A percentile compares a stretch with the other conserved stretches of the same genome.
These are phyloP conservation scores for Leccinum subfulvum DNA, from an alignment of 1,284 basidiomycete species.

Conservation along the genomic window DNA sequence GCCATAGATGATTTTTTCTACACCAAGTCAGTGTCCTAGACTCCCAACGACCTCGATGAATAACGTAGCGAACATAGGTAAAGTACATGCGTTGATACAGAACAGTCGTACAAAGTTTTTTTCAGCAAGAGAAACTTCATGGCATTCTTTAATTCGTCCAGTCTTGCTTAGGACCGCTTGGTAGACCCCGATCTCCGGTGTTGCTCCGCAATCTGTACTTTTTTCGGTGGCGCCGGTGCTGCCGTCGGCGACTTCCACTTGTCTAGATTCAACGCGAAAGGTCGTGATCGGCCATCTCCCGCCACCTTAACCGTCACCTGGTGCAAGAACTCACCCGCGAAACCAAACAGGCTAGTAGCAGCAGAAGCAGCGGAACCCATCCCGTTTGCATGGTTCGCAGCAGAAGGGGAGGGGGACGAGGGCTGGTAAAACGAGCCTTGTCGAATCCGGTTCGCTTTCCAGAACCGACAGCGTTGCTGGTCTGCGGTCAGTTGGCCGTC, in stretches of 20 bases:
- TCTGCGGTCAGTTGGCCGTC: conserved; percentile 25
- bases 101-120: background rate
- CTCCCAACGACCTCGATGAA: background rate
- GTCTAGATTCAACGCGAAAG: conserved; percentile 14
- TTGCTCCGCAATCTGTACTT: conserved; percentile 23
- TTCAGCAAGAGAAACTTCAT: background rate
- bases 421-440: conserved; percentile 31
- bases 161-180: conserved; percentile 5
- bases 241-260: conserved; percentile 27
- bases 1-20: background rate
- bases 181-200: conserved; percentile 3
- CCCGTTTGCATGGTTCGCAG: conserved; percentile 13
- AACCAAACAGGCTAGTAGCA: conserved; percentile 17
- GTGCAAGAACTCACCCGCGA: conserved; percentile 22
- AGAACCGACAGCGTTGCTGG: conserved; percentile 31
- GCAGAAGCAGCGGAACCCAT: conserved; percentile 10
- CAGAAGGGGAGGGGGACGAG: conserved; percentile 10
- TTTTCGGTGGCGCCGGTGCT: conserved; percentile 10
- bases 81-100: conserved; percentile 4
- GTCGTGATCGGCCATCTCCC: background rate
- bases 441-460: conserved; percentile 31
- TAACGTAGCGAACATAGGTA: background rate
- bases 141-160: background rate
- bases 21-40: background rate
- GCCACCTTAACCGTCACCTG: background rate